Conservation (phyloP, 306 rosid species). For the Gillenia trifoliata region DNA sequence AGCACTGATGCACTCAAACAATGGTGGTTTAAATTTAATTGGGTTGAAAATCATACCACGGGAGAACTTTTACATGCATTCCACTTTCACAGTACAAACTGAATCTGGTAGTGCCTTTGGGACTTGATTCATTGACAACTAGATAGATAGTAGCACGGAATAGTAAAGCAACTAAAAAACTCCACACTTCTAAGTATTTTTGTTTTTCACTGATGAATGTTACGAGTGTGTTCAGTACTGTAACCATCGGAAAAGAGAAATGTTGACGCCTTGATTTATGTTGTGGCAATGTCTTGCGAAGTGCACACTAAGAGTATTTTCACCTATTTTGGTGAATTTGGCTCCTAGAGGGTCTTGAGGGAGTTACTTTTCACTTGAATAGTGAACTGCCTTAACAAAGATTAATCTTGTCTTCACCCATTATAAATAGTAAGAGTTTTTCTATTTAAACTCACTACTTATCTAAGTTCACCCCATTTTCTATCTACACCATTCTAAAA, state of each 20-base stretch:
- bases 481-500: no score
- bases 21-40: not conserved
- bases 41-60: constrained; percentile 2
- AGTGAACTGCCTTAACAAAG: no score
- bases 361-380: no score
- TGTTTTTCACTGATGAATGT: not conserved
- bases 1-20: not conserved
- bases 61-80: not conserved
- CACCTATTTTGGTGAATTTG: no score
- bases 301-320: not conserved
- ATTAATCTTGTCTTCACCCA: no score
- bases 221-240: not conserved
- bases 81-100: not conserved
- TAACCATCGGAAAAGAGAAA: not conserved
- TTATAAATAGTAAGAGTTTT: no score
- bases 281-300: not conserved
- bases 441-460: no score
- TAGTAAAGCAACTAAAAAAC: not conserved
- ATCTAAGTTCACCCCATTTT: no score
- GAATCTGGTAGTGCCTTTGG: not conserved
- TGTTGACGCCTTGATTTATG: not conserved
- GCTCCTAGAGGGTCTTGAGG: no score
- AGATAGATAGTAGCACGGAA: not conserved
- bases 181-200: not conserved
- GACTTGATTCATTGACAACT: not conserved